Conservation (phyloP, 805 yeast genomes). For the Huiozyma sinensis region DNA sequence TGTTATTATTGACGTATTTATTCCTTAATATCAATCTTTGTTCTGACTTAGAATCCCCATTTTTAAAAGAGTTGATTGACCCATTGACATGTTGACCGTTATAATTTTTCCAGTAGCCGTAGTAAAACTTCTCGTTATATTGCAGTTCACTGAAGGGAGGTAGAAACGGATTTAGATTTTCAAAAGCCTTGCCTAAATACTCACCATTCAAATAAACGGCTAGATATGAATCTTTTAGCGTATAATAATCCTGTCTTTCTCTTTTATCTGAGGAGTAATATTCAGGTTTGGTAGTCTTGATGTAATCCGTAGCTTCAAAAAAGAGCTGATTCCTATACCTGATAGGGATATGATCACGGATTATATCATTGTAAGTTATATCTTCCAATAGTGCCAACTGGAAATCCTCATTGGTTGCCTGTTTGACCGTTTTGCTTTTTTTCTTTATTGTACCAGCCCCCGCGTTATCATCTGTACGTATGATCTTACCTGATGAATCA, state of each 20-base stretch:
- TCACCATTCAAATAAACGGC: constrained; percentile 71
- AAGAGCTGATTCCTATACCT: constrained; percentile 65
- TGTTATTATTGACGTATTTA: constrained; percentile 61
- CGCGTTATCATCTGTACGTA: not conserved
- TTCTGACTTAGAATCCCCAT: not conserved
- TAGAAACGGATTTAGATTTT: constrained; percentile 58
- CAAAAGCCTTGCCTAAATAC: constrained; percentile 52
- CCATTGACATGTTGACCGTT: constrained; percentile 10
- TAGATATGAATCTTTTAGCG: constrained; percentile 41
- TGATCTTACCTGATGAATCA: not conserved
- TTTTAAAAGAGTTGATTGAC: not conserved
- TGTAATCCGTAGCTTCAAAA: constrained; percentile 70
- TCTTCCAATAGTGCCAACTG: constrained; percentile 23
- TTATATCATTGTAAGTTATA: constrained; percentile 33
- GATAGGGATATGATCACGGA: constrained; percentile 82
- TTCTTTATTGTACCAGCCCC: not conserved
- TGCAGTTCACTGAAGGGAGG: constrained; percentile 63
- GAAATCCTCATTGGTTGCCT: constrained; percentile 17
- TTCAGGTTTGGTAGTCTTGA: constrained; percentile 26
- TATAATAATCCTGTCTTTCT: constrained; percentile 32
- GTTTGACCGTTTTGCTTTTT: constrained; percentile 6
- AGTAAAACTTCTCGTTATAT: constrained; percentile 30
- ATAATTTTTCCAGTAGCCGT: constrained; percentile 20
- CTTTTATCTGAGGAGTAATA: constrained; percentile 23
- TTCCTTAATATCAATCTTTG: constrained; percentile 15